Conservation (phyloP, 768 basidiomycete genomes). For the Tulasnella sp. region DNA sequence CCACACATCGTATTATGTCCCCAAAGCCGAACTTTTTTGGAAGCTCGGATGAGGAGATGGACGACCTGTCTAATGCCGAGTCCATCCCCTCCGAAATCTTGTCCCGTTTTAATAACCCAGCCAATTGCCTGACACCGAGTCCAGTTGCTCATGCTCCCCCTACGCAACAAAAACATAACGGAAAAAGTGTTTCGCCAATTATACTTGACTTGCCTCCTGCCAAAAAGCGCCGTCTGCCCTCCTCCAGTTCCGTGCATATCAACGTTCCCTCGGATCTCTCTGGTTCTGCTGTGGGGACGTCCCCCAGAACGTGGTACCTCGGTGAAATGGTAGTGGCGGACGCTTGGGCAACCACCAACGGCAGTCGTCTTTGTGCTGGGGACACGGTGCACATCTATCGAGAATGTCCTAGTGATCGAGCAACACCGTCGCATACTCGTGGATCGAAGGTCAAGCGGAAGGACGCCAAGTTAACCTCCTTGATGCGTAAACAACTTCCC, state of each 20-base stretch:
- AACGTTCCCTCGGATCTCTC: not conserved
- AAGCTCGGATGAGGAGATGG: not conserved
- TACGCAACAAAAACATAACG: too few species aligned
- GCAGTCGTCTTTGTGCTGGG: constrained; percentile 11
- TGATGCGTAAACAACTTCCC: constrained; percentile 5
- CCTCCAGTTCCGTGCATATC: not conserved
- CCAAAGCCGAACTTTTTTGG: constrained; percentile 12
- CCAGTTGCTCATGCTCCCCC: too few species aligned
- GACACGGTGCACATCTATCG: constrained; percentile 9
- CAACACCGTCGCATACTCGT: not conserved
- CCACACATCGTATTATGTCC: not conserved
- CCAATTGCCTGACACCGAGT: too few species aligned
- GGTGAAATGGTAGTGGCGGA: constrained; percentile 16
- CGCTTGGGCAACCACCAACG: constrained; percentile 17
- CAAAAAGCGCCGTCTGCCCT: not conserved
- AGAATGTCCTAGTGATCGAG: not conserved
- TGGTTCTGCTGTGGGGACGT: not conserved
- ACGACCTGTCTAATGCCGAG: too few species aligned
- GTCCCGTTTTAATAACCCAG: too few species aligned
- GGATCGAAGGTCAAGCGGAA: constrained; percentile 17
- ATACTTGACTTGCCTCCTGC: not conserved
- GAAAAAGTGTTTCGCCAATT: too few species aligned
- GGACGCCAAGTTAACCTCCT: constrained; percentile 18
- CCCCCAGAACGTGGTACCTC: constrained; percentile 2
- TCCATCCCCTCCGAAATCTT: too few species aligned